Conservation (phyloP, 2,329 filamentous ascomycete genomes). For the Colletotrichum musae region DNA sequence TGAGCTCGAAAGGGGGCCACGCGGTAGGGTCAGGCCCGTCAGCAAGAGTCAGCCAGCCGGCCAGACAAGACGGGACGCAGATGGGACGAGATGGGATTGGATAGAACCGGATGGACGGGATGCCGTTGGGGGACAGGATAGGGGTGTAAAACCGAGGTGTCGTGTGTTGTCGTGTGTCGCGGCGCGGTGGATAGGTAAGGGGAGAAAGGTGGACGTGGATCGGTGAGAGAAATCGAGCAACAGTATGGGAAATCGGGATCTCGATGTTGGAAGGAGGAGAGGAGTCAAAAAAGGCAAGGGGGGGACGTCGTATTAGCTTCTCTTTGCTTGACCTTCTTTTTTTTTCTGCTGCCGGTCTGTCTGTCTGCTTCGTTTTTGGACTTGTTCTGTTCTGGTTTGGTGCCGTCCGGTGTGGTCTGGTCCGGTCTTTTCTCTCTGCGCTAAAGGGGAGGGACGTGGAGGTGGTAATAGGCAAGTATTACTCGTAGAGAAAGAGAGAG, state of each 20-base stretch:
- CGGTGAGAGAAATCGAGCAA: constrained; percentile 32
- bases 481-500: no score
- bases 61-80: not conserved
- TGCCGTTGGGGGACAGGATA: constrained; percentile 3
- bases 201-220: constrained; percentile 16
- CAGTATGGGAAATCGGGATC: constrained; percentile 39
- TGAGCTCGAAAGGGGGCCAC: not conserved
- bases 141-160: constrained; percentile 4
- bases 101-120: no score
- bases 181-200: constrained; percentile 19
- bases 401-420: constrained; percentile 19
- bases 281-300: not conserved
- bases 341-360: not conserved
- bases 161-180: constrained; percentile 22
- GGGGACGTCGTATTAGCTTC: constrained; percentile 25
- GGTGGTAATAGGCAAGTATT: no score
- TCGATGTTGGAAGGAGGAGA: constrained; percentile 15
- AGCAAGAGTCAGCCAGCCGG: no score
- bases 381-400: constrained; percentile 15
- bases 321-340: not conserved
- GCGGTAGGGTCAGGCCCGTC: not conserved
- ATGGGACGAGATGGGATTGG: not conserved
- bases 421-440: not conserved
- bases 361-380: constrained; percentile 1
- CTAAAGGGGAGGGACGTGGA: no score